A percentile compares a stretch with the other conserved stretches of the same genome.
phyloP scores from a whole-genome alignment of 2,329 filamentous ascomycete species.

The Aspergillus nomiae region DNA sequence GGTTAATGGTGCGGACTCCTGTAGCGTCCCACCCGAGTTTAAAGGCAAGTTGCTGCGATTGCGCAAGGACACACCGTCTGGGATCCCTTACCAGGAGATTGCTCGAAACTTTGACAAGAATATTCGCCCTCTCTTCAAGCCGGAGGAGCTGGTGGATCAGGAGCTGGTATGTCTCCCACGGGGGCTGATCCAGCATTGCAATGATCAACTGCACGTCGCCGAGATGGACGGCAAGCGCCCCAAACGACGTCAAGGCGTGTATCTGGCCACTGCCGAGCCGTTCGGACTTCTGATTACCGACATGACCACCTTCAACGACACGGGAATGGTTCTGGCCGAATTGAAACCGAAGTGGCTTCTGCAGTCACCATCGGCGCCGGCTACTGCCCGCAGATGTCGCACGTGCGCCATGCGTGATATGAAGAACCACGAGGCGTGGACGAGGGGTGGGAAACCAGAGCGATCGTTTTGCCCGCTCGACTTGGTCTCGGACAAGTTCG shows the following conservation, averaged over 20 bases:
- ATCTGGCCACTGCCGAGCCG: slow-evolving; percentile 56
- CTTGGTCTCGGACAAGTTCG: slow-evolving; percentile 53
- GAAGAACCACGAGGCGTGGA: slow-evolving; percentile 44
- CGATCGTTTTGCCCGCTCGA: slow-evolving; percentile 65
- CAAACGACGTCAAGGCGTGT: slow-evolving; percentile 53
- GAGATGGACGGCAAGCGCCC: slow-evolving; percentile 49
- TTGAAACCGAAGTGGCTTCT: slow-evolving; percentile 85
- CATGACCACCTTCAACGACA: slow-evolving; percentile 58
- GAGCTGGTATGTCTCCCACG: slow-evolving; percentile 53
- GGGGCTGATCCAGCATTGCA: slow-evolving; percentile 52
- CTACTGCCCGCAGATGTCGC: slow-evolving; percentile 65
- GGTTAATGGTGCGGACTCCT: slow-evolving; percentile 18
- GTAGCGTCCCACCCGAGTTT: slow-evolving; percentile 24
- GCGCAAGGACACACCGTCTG: slow-evolving; percentile 58
- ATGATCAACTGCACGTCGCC: slow-evolving; percentile 54
- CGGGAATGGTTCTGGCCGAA: slow-evolving; percentile 57
- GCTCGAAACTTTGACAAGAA: slow-evolving; percentile 39
- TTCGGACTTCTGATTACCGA: slow-evolving; percentile 73
- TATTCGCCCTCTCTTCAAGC: slow-evolving; percentile 59
- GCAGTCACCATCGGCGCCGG: slow-evolving; percentile 73
- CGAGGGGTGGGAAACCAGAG: slow-evolving; percentile 29
- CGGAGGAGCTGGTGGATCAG: slow-evolving; percentile 59
- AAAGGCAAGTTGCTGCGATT: slow-evolving; percentile 60
- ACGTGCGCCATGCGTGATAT: slow-evolving; percentile 67
- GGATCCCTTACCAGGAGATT: slow-evolving; percentile 54